phyloP scores from a whole-genome alignment of 805 yeast species.

The Metahyphopichia silvanorum region DNA sequence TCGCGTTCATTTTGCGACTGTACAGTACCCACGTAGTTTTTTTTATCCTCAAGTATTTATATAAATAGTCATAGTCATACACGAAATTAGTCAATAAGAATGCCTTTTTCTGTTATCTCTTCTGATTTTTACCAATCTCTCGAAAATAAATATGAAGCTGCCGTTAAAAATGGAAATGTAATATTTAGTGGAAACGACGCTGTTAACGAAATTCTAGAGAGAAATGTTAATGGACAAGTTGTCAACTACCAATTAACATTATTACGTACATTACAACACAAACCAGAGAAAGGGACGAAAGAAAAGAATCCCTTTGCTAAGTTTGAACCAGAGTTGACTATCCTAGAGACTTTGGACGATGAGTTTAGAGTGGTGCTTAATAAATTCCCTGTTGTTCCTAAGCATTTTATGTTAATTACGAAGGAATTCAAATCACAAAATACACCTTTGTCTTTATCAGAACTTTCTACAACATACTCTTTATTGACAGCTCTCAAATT shows the following conservation, averaged over 20 bases:
- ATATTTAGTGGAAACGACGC: slow-evolving; percentile 50
- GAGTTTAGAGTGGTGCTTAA: slow-evolving; percentile 64
- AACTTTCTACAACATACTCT: slow-evolving; percentile 56
- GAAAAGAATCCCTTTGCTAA: slow-evolving; percentile 70
- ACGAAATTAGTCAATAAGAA: slow-evolving; percentile 3
- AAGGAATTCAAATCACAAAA: slow-evolving; percentile 69
- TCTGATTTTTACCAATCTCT: slow-evolving; percentile 34
- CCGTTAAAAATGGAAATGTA: slow-evolving; percentile 44
- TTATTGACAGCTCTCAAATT: slow-evolving; percentile 50
- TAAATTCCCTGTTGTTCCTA: slow-evolving; percentile 80
- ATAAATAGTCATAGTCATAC: too few relatives aligned
- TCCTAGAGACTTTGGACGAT: slow-evolving; percentile 52
- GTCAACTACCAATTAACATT: slow-evolving; percentile 27
- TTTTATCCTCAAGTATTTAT: too few relatives aligned
- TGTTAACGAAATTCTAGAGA: slow-evolving; percentile 25
- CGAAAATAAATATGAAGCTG: slow-evolving; percentile 43
- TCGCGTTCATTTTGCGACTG: too few relatives aligned
- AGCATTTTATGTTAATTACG: slow-evolving; percentile 79
- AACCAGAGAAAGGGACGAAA: slow-evolving; percentile 39
- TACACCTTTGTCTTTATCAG: slow-evolving; percentile 68
- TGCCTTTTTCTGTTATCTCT: slow-evolving; percentile 27
- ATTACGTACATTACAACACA: slow-evolving; percentile 30
- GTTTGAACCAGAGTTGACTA: slow-evolving; percentile 73
- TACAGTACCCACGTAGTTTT: too few relatives aligned
- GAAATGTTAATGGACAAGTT: slow-evolving; percentile 8